Base-by-base conservation (phyloP, 2,329 filamentous ascomycete genomes). In the Fusarium sp. region DNA sequence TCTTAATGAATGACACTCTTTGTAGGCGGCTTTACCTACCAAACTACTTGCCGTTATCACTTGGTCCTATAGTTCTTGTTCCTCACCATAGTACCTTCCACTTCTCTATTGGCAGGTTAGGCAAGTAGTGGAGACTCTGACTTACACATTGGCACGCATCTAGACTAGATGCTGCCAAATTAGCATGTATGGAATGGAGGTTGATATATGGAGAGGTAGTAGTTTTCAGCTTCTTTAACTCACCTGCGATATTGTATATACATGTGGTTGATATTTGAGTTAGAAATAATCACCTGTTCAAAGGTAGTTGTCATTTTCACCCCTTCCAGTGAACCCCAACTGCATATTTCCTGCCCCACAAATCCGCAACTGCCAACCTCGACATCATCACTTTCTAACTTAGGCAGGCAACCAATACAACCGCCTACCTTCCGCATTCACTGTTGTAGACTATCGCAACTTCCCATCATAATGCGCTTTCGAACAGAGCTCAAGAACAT, bases 401-500 rank as follows among this genome's bases (percentile, higher is more conserved):
- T 37, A 37, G 18, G 34, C 34, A 37, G 34, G 34, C 31, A 30
- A 46, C 30, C 14, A 41, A 37, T 25, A 41, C 50, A 61, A 48
- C 39, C 43, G 9, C 19, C 31, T 41, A 14, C 44, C 49, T 37
- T 37, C 31, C 28, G 18, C 19, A 26, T 37, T 44, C 63, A 52
- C 26, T 49, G 45, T 60, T 37, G 41, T 48, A n/a, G 31, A 50
- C 37, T 25, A 9, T 23, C 25, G 30, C 43, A 43, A 41, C 65
- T 52, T 31, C 26, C 23, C 21, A 28, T 43, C 79, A 84, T 76
- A 43, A 90, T 91, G 89, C 84, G 89, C 57, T 91, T 91, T 81
- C 88, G 86, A 72, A 89, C 89, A 10, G 87, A 89, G 55, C 81
- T 91, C 49, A 87, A 86, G 71, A 91, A 91, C 65, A 89, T 90